Evolutionary conservation across 2,329 filamentous ascomycete genomes (phyloP).

Genomic region (Didymella keratinophila): DNA sequence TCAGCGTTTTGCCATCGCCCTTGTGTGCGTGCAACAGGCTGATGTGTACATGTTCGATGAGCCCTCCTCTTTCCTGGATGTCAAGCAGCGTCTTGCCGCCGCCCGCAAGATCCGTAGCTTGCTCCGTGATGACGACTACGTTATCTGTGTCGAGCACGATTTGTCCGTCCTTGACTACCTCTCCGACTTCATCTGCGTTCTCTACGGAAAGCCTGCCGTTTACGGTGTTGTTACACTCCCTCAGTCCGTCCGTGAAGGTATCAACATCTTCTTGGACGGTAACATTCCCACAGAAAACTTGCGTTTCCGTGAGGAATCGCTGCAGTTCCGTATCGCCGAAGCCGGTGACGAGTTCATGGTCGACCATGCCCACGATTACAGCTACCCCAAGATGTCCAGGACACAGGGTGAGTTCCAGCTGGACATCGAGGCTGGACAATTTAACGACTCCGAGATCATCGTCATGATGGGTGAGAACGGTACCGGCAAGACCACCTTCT

Average conservation of each 20-base stretch:
- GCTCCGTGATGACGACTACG: slow-evolving; percentile 87
- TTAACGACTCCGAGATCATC: slow-evolving; percentile 97
- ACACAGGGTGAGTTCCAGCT: slow-evolving; percentile 89
- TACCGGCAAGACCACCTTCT: slow-evolving; percentile 99
- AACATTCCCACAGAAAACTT: slow-evolving; percentile 98
- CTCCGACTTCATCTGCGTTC: slow-evolving; percentile 96
- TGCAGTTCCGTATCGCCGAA: slow-evolving; percentile 94
- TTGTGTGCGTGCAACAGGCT: slow-evolving; percentile 93
- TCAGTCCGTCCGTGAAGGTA: slow-evolving; percentile 95
- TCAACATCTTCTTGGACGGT: slow-evolving; percentile 98
- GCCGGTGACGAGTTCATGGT: slow-evolving; percentile 85
- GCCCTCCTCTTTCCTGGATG: slow-evolving; percentile 98
- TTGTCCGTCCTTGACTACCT: slow-evolving; percentile 98
- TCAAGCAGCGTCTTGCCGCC: slow-evolving; percentile 96
- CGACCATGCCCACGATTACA: slow-evolving; percentile 85
- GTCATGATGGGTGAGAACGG: slow-evolving; percentile 99
- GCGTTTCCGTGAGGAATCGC: slow-evolving; percentile 95
- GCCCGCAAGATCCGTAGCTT: slow-evolving; percentile 92
- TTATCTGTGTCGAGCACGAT: slow-evolving; percentile 99
- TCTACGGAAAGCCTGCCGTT: slow-evolving; percentile 93
- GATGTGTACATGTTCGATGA: slow-evolving; percentile 99
- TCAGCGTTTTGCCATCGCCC: slow-evolving; percentile 96
- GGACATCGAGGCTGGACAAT: slow-evolving; percentile 79
- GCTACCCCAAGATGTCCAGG: slow-evolving; percentile 91
- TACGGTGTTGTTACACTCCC: slow-evolving; percentile 98